Base-by-base conservation (phyloP, 2,329 filamentous ascomycete genomes). In the Epichloe hybrida region DNA sequence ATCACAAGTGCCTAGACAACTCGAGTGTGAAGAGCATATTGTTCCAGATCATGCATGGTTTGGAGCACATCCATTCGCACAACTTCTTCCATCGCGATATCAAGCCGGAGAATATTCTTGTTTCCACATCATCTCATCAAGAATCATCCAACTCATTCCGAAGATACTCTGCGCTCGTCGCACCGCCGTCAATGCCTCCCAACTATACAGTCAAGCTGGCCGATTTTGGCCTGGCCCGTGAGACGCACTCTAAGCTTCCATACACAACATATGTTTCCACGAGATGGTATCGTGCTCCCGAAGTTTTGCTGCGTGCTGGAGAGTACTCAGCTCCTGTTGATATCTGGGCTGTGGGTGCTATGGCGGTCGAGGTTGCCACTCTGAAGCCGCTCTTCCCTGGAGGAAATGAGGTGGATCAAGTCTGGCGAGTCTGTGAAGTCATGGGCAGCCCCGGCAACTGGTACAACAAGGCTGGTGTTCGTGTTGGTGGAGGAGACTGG, bases 221-320 rank as follows among this genome's bases (percentile, higher is more conserved):
- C 61, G 93, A 98, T 66, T 98, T 98, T 69, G 93, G 93, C 56
- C 79, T 98, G 15, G 93, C 93, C n/a, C 80, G 93, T 61, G 93
- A 98, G 70, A 98, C 90, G 0, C 89, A 97, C 65, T 97, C 93
- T 1, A 95, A 93, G 66, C 76, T 94, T 39, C 90, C 93, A 0
- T 98, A 97, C 70, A 98, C 93, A 0, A 98, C 93, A 2, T 98
- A 98, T 60, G 93, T 98, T 42, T 98, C 93, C 1, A 98, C 93
- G 4, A 76, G 93, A 68, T 98, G 93, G 93, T 98, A 98, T 69
- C 85, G 93, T 56, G 93, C 93, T 3, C 93, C 93, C 0, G 93
- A 98, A 64, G 93, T 98, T 2, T 77, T 98, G 5, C 72, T 98
- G 27, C 83, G 93, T 59, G 93, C 93, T 5, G 93, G 93, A 49